These are phyloP conservation scores for Pichia sp. DNA, from an alignment of 1,139 yeast genomes.

Conservation along the genomic window DNA sequence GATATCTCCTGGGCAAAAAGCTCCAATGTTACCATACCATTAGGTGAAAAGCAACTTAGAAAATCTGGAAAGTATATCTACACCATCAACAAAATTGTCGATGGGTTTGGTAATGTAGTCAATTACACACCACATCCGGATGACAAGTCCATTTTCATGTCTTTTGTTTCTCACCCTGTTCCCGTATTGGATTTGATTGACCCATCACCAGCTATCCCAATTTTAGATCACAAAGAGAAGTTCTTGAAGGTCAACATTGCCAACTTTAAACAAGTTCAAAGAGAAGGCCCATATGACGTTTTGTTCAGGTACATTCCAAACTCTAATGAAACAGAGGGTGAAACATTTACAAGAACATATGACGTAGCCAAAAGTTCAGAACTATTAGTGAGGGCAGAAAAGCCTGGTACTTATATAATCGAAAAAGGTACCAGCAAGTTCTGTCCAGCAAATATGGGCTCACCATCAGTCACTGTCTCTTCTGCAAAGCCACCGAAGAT, in stretches of 20 bases:
- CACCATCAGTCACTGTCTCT: conserved; percentile 18
- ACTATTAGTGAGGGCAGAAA: conserved; percentile 31
- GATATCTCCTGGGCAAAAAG: conserved; percentile 49
- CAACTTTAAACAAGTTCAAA: conserved; percentile 21
- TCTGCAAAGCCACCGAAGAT: conserved; percentile 41
- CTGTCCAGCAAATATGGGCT: conserved; percentile 49
- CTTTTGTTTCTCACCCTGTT: conserved; percentile 56
- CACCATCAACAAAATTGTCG: conserved; percentile 58
- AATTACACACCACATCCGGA: conserved; percentile 42
- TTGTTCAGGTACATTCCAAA: conserved; percentile 31
- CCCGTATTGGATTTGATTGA: conserved; percentile 42
- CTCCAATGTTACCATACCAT: conserved; percentile 39
- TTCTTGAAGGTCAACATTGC: conserved; percentile 20
- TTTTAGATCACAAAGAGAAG: conserved; percentile 37
- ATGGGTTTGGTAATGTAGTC: conserved; percentile 66
- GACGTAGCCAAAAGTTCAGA: conserved; percentile 28
- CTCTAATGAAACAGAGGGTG: conserved; percentile 15
- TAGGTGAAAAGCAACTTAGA: conserved; percentile 38
- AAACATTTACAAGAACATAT: conserved; percentile 34
- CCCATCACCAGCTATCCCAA: conserved; percentile 35
- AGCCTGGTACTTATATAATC: conserved; percentile 60
- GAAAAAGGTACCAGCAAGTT: conserved; percentile 45
- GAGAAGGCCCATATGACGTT: conserved; percentile 47
- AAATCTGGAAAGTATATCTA: conserved; percentile 58
- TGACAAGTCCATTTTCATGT: conserved; percentile 41